Evolutionary conservation across 2,329 filamentous ascomycete genomes (phyloP).

Genomic region (Fusarium caatingaense): DNA sequence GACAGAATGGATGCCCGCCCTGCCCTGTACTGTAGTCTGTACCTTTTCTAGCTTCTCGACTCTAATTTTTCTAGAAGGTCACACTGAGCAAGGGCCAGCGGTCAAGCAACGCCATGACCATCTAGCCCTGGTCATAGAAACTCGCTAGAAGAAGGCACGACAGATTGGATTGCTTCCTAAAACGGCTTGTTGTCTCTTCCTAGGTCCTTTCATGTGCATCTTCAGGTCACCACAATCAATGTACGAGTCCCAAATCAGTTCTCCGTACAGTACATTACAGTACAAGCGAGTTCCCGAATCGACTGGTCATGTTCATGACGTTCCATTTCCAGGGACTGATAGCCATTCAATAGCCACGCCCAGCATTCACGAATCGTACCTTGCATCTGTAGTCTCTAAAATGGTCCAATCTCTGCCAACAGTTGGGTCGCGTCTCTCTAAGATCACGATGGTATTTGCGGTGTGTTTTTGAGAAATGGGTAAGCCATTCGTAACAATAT

Average conservation of each 20-base stretch:
- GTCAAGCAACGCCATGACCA: slow-evolving; percentile 41
- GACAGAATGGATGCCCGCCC: background rate
- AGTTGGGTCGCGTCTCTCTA: background rate
- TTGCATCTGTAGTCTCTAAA: background rate
- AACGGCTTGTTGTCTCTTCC: slow-evolving; percentile 1
- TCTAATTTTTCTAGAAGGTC: slow-evolving; percentile 34
- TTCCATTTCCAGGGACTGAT: background rate
- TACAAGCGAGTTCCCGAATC: background rate
- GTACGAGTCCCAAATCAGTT: background rate
- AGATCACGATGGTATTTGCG: slow-evolving; percentile 7
- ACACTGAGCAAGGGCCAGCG: slow-evolving; percentile 34
- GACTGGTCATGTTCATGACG: background rate
- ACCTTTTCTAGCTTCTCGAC: background rate
- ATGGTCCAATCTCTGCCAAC: background rate
- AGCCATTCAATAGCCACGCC: background rate
- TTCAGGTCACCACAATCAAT: slow-evolving; percentile 24
- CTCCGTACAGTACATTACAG: background rate
- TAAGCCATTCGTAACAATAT: background rate
- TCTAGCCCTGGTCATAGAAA: slow-evolving; percentile 42
- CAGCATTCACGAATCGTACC: background rate
- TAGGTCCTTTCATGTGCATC: background rate
- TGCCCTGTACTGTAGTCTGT: background rate
- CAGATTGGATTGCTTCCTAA: slow-evolving; percentile 40
- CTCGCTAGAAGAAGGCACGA: slow-evolving; percentile 44
- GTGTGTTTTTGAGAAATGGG: background rate